Conservation (phyloP, 768 basidiomycete species). For the Paxillus rubicundulus region DNA sequence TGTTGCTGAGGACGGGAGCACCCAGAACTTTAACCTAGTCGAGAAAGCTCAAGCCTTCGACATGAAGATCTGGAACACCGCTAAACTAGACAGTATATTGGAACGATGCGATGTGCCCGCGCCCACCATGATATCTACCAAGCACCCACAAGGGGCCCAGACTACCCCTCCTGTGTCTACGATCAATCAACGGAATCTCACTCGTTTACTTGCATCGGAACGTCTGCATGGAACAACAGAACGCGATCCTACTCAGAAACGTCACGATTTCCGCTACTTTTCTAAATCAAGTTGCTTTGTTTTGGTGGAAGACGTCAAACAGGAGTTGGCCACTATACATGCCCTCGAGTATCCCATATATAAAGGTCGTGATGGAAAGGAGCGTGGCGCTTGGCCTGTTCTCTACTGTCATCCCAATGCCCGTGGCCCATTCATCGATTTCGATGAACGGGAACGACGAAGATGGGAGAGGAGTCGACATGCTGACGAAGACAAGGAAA, state of each 20-base stretch:
- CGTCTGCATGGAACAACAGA: slow-evolving; percentile 81
- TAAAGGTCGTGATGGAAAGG: slow-evolving; percentile 50
- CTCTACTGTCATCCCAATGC: slow-evolving; percentile 74
- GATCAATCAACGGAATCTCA: slow-evolving; percentile 47
- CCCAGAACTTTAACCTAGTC: slow-evolving; percentile 48
- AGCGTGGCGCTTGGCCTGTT: slow-evolving; percentile 75
- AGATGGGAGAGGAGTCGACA: slow-evolving; percentile 59
- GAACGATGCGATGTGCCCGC: slow-evolving; percentile 55
- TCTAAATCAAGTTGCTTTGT: slow-evolving; percentile 71
- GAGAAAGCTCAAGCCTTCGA: slow-evolving; percentile 65
- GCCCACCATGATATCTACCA: slow-evolving; percentile 21
- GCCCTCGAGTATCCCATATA: slow-evolving; percentile 72
- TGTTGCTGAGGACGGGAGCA: slow-evolving; percentile 29
- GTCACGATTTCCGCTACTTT: slow-evolving; percentile 90
- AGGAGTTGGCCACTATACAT: slow-evolving; percentile 81
- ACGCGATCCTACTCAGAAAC: slow-evolving; percentile 85
- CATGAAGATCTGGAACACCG: slow-evolving; percentile 85
- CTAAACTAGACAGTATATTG: slow-evolving; percentile 70
- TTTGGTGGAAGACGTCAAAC: slow-evolving; percentile 86
- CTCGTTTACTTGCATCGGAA: slow-evolving; percentile 74
- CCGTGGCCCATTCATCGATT: slow-evolving; percentile 71
- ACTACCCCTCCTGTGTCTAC: slow-evolving; percentile 30
- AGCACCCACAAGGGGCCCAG: slow-evolving; percentile 28
- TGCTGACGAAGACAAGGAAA: slow-evolving; percentile 38
- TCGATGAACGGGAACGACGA: slow-evolving; percentile 69